Evolutionary conservation across 1,284 basidiomycete species (phyloP).

Genomic region (Amylostereum areolatum): DNA sequence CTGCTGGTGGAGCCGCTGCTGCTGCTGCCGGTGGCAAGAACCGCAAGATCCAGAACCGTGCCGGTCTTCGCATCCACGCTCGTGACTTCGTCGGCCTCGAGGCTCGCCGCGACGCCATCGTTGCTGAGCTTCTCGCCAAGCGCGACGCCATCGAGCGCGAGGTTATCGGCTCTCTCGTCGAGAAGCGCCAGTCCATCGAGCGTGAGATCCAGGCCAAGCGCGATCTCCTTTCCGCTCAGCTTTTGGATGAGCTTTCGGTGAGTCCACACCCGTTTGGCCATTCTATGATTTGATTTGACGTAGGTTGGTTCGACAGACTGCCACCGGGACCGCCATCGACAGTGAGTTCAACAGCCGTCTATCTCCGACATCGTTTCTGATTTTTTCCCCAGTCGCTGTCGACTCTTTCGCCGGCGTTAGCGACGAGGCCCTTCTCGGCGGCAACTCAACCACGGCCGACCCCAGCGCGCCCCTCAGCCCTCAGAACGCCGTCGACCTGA

Average conservation of each 20-base stretch:
- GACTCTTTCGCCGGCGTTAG: background rate
- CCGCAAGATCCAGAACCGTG: background rate
- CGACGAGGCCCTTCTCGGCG: background rate
- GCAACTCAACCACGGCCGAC: slow-evolving; percentile 1
- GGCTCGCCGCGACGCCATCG: background rate
- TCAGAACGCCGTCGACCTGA: slow-evolving; percentile 5
- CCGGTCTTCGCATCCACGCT: background rate
- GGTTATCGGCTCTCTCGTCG: background rate
- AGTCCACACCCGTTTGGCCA: too few relatives aligned
- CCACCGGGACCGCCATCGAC: slow-evolving; percentile 4
- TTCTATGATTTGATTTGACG: too few relatives aligned
- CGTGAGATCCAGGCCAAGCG: slow-evolving; percentile 1
- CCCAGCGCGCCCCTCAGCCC: background rate
- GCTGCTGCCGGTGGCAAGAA: background rate
- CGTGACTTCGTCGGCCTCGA: background rate
- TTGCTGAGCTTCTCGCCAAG: background rate
- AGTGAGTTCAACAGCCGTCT: background rate
- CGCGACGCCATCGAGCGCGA: background rate
- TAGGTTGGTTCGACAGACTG: background rate
- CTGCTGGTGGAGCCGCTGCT: background rate
- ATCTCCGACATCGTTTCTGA: too few relatives aligned
- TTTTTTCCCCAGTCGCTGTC: background rate
- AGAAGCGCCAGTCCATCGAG: background rate
- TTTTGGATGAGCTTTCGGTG: slow-evolving; percentile 1
- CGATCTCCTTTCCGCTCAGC: background rate